phyloP scores from a whole-genome alignment of 164 flowering plant species.

The Santalum album region DNA sequence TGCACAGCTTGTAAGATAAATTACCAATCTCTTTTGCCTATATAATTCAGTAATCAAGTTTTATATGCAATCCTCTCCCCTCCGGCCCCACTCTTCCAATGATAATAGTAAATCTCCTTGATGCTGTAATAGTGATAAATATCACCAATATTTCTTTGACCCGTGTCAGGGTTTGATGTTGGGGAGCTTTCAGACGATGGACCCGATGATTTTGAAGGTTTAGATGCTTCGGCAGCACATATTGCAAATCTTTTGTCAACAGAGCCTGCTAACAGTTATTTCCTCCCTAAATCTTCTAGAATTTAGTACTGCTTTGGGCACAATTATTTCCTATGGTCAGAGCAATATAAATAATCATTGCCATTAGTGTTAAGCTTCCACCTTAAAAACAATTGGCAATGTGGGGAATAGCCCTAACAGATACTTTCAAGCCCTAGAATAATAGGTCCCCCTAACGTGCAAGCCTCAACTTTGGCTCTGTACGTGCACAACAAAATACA shows the following conservation, averaged over 20 bases:
- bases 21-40: not conserved
- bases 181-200: constrained; percentile 86
- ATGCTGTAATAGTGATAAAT: not conserved
- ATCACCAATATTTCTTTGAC: constrained; percentile 10
- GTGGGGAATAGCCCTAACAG: no score
- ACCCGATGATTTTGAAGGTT: constrained; percentile 82
- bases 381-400: no score
- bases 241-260: constrained; percentile 86
- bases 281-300: not conserved
- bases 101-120: not conserved
- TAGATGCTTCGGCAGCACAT: constrained; percentile 96
- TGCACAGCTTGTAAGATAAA: constrained; percentile 59
- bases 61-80: not conserved
- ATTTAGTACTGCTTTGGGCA: not conserved
- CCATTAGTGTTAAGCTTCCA: no score
- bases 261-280: constrained; percentile 84
- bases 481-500: no score
- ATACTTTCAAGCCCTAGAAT: no score
- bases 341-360: not conserved
- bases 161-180: constrained; percentile 75
- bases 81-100: no score
- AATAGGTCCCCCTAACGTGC: no score
- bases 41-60: not conserved
- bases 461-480: no score
- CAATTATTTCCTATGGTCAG: no score